Base-by-base conservation (phyloP, 2,329 filamentous ascomycete species). In the Dactylellina cionopaga region DNA sequence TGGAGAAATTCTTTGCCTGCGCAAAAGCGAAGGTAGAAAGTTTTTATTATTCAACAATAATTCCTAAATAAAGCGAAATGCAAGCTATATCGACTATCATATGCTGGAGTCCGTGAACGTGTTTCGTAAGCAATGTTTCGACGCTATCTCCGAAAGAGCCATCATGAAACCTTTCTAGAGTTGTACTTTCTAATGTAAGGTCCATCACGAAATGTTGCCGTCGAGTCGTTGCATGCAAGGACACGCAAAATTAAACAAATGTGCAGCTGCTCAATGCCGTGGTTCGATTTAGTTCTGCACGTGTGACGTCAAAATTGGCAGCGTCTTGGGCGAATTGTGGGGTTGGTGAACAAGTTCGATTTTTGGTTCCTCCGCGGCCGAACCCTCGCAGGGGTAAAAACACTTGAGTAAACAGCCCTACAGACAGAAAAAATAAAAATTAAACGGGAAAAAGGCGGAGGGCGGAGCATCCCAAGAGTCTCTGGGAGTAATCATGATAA, bases 231-330 rank as follows among this genome's bases (percentile, higher is more conserved):
- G 52, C 59, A 65, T 65, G 59, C 68, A 72, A 58, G 59, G 43
- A 65, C 59, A 72, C n/a, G n/a, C n/a, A 31, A 41, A 65, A 65
- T 59, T 54, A 46, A 64, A 59, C 68, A 72, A 72, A 72, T 43
- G 39, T 65, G 68, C 68, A 72, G 19, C 68, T 72, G 59, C 54
- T 46, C 22, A 3, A 13, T 47, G 22, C 51, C 33, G 25, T 24
- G 13, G 10, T 31, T 39, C 19, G 33, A 44, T 43, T 25, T 15
- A n/a, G n/a, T n/a, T n/a, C n/a, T n/a, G n/a, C n/a, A n/a, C 27
- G 52, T 41, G 66, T 72, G 66, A 72, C 66, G 66, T 72, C 66
- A 65, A 71, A 65, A 44, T 17, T 35, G 43, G 35, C 44, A 33
- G 33, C 25, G 22, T 13, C 19, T 44, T 47, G 10, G n/a, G 55